phyloP scores from a whole-genome alignment of 768 basidiomycete species.

The Candolleomyces efflorescens region DNA sequence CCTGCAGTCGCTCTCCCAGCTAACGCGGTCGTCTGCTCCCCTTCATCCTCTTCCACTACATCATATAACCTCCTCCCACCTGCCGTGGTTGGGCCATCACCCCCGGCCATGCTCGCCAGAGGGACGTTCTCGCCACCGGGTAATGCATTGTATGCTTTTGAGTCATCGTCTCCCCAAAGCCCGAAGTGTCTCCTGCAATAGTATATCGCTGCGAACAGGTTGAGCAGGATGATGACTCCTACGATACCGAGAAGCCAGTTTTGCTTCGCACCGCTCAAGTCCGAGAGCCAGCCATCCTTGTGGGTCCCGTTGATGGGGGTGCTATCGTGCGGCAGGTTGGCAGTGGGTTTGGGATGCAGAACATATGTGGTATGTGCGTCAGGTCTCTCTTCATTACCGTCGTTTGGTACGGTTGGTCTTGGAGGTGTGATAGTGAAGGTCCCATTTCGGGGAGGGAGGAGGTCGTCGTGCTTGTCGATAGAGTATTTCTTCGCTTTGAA shows the following conservation, averaged over 20 bases:
- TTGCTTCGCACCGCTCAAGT: constrained; percentile 64
- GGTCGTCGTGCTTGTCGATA: constrained; percentile 47
- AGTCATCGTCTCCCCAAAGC: constrained; percentile 23
- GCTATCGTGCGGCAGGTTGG: constrained; percentile 70
- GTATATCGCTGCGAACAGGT: constrained; percentile 58
- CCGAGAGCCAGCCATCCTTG: constrained; percentile 66
- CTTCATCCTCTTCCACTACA: constrained; percentile 65
- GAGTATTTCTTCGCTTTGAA: constrained; percentile 57
- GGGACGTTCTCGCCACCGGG: constrained; percentile 63
- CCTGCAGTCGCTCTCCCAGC: constrained; percentile 14
- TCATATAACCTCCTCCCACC: constrained; percentile 64
- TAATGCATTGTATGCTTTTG: constrained; percentile 51
- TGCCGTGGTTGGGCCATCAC: constrained; percentile 13
- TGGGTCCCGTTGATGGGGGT: constrained; percentile 41
- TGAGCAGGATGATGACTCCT: constrained; percentile 64
- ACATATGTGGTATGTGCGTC: constrained; percentile 70
- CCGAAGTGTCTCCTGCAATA: constrained; percentile 63
- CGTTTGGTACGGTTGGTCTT: constrained; percentile 28
- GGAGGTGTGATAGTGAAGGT: constrained; percentile 28
- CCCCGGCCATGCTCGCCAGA: constrained; percentile 62
- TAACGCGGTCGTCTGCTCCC: constrained; percentile 56
- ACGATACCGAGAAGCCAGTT: constrained; percentile 86
- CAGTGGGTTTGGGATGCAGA: constrained; percentile 77
- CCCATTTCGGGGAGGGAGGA: constrained; percentile 36
- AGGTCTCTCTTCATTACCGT: constrained; percentile 22